Percentiles rank a stretch among this genome's conserved stretches.
These are phyloP conservation scores for Ceratonia siliqua DNA, from an alignment of 306 rosid genomes.

Conservation along the genomic window DNA sequence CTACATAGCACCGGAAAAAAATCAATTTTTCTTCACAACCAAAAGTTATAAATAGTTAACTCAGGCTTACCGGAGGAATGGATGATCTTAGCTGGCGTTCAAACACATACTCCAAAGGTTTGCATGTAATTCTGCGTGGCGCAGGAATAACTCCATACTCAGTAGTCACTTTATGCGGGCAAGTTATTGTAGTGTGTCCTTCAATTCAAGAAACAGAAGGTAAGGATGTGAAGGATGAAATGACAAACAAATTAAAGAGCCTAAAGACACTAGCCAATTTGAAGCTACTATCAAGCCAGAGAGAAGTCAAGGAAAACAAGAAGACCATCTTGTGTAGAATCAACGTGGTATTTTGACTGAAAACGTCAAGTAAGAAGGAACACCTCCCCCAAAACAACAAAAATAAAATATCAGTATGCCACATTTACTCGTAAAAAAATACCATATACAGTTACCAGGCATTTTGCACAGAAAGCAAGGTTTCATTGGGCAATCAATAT, in stretches of 20 bases:
- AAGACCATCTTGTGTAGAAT: background rate
- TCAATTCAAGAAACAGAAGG: constrained; percentile 39
- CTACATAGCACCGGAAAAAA: background rate
- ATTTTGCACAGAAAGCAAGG: constrained; percentile 96
- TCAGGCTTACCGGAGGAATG: constrained; percentile 54
- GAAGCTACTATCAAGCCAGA: background rate
- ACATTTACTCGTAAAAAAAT: background rate
- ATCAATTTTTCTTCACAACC: background rate
- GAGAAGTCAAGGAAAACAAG: background rate
- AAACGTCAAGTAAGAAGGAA: background rate
- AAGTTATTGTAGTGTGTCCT: constrained; percentile 92
- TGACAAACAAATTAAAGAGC: background rate
- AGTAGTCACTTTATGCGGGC: constrained; percentile 84
- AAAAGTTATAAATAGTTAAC: background rate
- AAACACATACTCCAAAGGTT: constrained; percentile 72
- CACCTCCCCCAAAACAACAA: background rate
- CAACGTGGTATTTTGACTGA: background rate
- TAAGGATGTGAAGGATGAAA: background rate
- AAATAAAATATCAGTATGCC: background rate
- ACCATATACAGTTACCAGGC: constrained; percentile 60
- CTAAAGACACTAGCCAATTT: background rate
- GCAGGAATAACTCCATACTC: constrained; percentile 90
- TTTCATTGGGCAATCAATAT: constrained; percentile 96
- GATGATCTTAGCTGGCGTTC: constrained; percentile 76
- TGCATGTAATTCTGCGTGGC: constrained; percentile 55